These are phyloP conservation scores for Staphylotrichum tortipilum DNA, from an alignment of 495 filamentous ascomycete species.

Conservation along the genomic window DNA sequence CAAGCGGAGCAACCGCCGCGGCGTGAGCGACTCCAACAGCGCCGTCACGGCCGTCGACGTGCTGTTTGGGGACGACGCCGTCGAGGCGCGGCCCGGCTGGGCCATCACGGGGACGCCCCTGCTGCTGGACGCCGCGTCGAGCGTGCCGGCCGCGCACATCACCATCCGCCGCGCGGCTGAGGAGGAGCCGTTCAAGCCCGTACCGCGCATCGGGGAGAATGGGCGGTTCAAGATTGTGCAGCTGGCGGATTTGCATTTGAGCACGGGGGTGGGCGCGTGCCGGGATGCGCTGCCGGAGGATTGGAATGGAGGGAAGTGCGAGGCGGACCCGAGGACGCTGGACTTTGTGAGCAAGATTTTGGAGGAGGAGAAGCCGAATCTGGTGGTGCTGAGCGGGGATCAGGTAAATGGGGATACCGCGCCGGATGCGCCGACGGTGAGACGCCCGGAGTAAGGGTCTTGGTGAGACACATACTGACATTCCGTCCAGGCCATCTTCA, in stretches of 20 bases:
- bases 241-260: constrained; percentile 80
- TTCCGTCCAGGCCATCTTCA: constrained; percentile 64
- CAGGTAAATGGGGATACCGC: constrained; percentile 92
- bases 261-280: constrained; percentile 77
- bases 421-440: constrained; percentile 74
- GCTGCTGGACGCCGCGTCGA: constrained; percentile 53
- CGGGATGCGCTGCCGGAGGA: constrained; percentile 71
- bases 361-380: constrained; percentile 84
- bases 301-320: constrained; percentile 65
- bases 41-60: constrained; percentile 82
- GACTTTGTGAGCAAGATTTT: constrained; percentile 77
- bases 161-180: constrained; percentile 66
- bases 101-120: constrained; percentile 61
- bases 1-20: constrained; percentile 63
- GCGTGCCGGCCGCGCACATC: constrained; percentile 58
- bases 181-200: constrained; percentile 49
- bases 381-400: constrained; percentile 86
- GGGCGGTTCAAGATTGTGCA: constrained; percentile 98
- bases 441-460: constrained; percentile 1
- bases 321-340: constrained; percentile 84
- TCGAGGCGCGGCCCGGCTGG: constrained; percentile 81
- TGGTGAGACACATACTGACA: neutral
- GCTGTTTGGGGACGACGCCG: constrained; percentile 86
- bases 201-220: constrained; percentile 70
- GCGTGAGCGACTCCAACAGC: constrained; percentile 68